Base-by-base conservation (phyloP, 352 stramenopile species). In the Pythium rhizo-oryzae region DNA sequence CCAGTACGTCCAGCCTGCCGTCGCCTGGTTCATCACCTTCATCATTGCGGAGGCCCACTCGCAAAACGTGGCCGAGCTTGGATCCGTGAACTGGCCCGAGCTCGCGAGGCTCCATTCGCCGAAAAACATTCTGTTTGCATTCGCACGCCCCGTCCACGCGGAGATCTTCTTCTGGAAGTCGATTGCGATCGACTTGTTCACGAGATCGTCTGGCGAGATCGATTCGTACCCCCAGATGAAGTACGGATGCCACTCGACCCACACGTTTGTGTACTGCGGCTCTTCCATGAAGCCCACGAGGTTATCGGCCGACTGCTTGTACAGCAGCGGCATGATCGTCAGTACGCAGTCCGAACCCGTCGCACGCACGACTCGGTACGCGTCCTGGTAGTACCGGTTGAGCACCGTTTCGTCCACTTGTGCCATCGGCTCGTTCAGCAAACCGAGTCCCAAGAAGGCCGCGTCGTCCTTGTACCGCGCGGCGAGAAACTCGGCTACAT, bases 381-480 rank as follows among this genome's bases (percentile, higher is more conserved):
- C 70, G 43, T 77, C 65, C 53, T 60, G 25, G 57, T 78, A 80
- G 59, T 80, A 78, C 59, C 71, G 41, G 44, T 80, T 72, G 23
- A 80, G 35, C 28, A 66, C 55, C 7, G 54, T 39, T 21, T 65
- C 62, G 19, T 64, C 62, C 11, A 68, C 76, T 4, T 59, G 15
- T n/a, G 64, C 66, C 28, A 53, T 69, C 13, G 76, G 76, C 54
- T 82, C 76, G 46, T 82, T 82, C 8, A 82, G 58, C 15, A 82
- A 46, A 18, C 66, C 66, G 15, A 82, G 70, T 9, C 76, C 76
- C 4, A 82, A 67, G 62, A 82, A 82, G 56, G 65, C 72, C 13
- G 55, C 56, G 21, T 82, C 71, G 57, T 76, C 44, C 51, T 69
- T 65, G 60, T 82, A 80, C 18, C 72, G 69, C 7, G 69, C 43